These are phyloP conservation scores for Venturia nashicola DNA, from an alignment of 2,329 filamentous ascomycete genomes.

Conservation along the genomic window DNA sequence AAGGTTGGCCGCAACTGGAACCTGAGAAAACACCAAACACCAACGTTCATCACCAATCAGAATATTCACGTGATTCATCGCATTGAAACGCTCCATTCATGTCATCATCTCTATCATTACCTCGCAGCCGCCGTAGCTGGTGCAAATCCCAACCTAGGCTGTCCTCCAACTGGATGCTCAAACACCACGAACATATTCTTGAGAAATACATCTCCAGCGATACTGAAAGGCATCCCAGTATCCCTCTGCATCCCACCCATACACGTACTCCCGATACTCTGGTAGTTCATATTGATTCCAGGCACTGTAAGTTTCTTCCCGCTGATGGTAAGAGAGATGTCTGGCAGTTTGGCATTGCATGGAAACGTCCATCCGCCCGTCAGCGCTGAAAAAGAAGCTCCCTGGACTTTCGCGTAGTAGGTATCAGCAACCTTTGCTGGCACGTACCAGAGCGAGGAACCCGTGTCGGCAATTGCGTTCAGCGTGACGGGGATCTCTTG, in stretches of 20 bases:
- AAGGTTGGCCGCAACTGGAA: too few relatives aligned
- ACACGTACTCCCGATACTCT: conserved; percentile 31
- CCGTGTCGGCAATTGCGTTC: conserved; percentile 54
- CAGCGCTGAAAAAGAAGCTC: conserved; percentile 32
- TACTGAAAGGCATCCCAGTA: conserved; percentile 44
- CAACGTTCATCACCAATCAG: too few relatives aligned
- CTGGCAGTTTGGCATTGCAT: background rate
- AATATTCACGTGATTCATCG: too few relatives aligned
- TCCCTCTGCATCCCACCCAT: conserved; percentile 65
- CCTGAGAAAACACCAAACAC: too few relatives aligned
- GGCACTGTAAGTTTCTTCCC: conserved; percentile 3
- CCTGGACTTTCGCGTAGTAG: conserved; percentile 48
- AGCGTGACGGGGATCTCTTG: conserved; percentile 27
- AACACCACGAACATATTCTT: conserved; percentile 69
- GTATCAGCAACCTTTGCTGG: conserved; percentile 36
- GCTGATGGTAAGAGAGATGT: background rate
- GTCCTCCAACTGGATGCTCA: conserved; percentile 32
- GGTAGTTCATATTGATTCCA: conserved; percentile 8
- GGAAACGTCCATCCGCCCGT: background rate
- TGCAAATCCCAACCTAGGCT: conserved; percentile 32
- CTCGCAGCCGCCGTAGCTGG: background rate
- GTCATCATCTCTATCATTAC: background rate
- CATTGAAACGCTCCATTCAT: background rate
- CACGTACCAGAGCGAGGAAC: conserved; percentile 51
- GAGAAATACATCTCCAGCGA: conserved; percentile 69